Percentiles rank a stretch among this genome's conserved stretches.
Evolutionary conservation across 768 basidiomycete genomes (phyloP).

Genomic region (Kwoniella bestiolae): DNA sequence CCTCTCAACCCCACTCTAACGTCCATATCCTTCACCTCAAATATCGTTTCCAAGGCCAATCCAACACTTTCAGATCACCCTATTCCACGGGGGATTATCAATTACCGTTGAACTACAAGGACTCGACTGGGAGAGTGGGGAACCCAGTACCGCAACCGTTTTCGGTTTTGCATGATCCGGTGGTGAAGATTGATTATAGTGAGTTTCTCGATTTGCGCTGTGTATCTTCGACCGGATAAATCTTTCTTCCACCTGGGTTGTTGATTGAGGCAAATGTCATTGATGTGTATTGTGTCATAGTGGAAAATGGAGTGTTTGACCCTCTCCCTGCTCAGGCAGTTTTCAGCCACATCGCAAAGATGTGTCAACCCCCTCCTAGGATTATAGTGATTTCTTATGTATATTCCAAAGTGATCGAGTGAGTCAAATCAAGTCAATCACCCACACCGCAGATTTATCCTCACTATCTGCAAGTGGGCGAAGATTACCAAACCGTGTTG

Average conservation of each 20-base stretch:
- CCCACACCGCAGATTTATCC: too few relatives aligned
- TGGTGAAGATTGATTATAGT: conserved; percentile 56
- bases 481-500: too few relatives aligned
- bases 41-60: conserved; percentile 48
- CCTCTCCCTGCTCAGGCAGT: conserved; percentile 52
- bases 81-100: conserved; percentile 33
- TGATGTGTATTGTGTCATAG: conserved; percentile 21
- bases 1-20: conserved; percentile 34
- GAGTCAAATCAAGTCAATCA: too few relatives aligned
- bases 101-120: conserved; percentile 31
- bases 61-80: conserved; percentile 19
- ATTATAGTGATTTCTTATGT: conserved; percentile 55
- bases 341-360: conserved; percentile 48
- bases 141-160: conserved; percentile 53
- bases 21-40: conserved; percentile 54
- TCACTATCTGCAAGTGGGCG: too few relatives aligned
- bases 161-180: conserved; percentile 49
- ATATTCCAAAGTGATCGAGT: conserved; percentile 48
- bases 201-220: too few relatives aligned
- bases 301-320: conserved; percentile 49
- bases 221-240: too few relatives aligned
- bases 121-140: conserved; percentile 21
- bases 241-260: too few relatives aligned
- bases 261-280: too few relatives aligned
- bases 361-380: conserved; percentile 51